These are phyloP conservation scores for Leptomonas pyrrhocoris DNA, from an alignment of 208 protist species.

Conservation along the genomic window DNA sequence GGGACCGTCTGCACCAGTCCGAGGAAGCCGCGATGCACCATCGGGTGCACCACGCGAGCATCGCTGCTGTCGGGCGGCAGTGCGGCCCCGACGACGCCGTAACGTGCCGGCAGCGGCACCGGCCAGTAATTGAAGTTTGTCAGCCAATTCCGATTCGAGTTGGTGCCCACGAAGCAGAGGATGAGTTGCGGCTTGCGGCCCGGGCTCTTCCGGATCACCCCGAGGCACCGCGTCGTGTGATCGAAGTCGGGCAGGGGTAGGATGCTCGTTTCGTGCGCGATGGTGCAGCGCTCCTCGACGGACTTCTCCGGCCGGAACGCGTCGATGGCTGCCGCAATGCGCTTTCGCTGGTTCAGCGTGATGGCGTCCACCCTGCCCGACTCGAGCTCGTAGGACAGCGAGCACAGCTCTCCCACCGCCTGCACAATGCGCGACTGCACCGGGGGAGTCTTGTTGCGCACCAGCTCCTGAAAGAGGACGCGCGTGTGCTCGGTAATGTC, in stretches of 20 bases:
- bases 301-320: conserved; percentile 58
- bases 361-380: conserved; percentile 31
- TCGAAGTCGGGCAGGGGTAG: conserved; percentile 60
- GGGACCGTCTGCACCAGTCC: conserved; percentile 52
- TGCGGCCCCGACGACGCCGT: conserved; percentile 35
- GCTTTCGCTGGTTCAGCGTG: conserved; percentile 54
- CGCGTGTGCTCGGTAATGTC: conserved; percentile 58
- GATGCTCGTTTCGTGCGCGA: conserved; percentile 58
- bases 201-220: conserved; percentile 49
- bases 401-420: conserved; percentile 56
- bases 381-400: conserved; percentile 65
- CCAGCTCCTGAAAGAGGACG: conserved; percentile 48
- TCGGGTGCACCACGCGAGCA: conserved; percentile 6
- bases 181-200: conserved; percentile 67
- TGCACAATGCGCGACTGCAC: conserved; percentile 52
- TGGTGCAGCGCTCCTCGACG: conserved; percentile 64
- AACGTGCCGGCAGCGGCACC: conserved; percentile 36
- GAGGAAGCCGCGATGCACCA: conserved; percentile 53
- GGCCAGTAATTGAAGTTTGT: conserved; percentile 56
- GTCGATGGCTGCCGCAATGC: conserved; percentile 62
- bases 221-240: conserved; percentile 60
- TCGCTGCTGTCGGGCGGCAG: conserved; percentile 1
- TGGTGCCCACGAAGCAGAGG: conserved; percentile 61
- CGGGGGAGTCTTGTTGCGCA: conserved; percentile 44
- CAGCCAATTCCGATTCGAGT: conserved; percentile 59